phyloP scores from a whole-genome alignment of 257 asterid genomes.

The Nicotiana otophora region DNA sequence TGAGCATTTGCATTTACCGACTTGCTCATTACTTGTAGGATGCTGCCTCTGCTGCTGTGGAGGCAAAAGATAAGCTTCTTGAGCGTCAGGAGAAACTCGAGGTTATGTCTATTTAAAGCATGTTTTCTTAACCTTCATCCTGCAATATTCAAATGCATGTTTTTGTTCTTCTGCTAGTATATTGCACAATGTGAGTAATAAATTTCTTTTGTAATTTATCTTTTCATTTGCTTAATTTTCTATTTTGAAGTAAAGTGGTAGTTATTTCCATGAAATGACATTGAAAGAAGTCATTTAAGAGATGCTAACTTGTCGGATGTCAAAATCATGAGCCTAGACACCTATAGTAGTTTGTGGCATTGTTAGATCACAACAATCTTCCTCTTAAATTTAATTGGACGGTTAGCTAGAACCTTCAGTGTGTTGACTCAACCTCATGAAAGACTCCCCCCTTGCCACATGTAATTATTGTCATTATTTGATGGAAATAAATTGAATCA shows the following conservation, averaged over 20 bases:
- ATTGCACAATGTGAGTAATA: background rate
- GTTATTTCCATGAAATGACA: background rate
- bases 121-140: background rate
- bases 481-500: background rate
- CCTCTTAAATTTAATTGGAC: background rate
- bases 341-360: background rate
- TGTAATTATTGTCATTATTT: background rate
- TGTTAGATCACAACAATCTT: background rate
- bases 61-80: conserved; percentile 80
- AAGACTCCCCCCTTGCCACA: background rate
- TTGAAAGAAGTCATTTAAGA: background rate
- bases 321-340: background rate
- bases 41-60: conserved; percentile 65
- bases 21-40: conserved; percentile 43
- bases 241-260: background rate
- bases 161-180: background rate
- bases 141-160: background rate
- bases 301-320: background rate
- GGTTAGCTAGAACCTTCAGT: background rate
- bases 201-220: background rate
- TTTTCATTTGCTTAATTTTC: background rate
- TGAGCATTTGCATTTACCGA: conserved; percentile 19
- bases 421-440: background rate
- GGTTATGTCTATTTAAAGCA: conserved; percentile 36
- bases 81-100: conserved; percentile 90